Percentiles rank a stretch among this genome's conserved stretches.
Evolutionary conservation across 2,329 filamentous ascomycete species (phyloP).

Genomic region (Clonostachys byssicola): DNA sequence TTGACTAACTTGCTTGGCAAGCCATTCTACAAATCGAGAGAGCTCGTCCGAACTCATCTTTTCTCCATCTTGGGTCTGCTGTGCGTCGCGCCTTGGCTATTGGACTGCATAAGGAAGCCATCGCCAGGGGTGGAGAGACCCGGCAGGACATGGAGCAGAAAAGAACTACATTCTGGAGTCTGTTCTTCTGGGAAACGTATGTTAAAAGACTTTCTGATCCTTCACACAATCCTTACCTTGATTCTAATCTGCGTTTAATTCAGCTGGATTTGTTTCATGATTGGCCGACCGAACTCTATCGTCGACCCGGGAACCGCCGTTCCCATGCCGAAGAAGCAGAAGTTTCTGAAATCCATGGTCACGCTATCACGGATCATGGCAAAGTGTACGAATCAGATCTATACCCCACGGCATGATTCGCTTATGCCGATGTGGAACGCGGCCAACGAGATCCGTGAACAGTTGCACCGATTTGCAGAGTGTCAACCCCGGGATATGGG

Average conservation of each 20-base stretch:
- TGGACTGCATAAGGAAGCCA: conserved; percentile 35
- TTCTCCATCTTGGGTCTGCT: conserved; percentile 31
- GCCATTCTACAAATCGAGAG: conserved; percentile 36
- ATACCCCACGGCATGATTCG: conserved; percentile 30
- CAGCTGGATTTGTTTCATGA: conserved; percentile 37
- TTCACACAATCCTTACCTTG: not conserved
- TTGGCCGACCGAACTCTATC: conserved; percentile 33
- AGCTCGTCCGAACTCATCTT: conserved; percentile 34
- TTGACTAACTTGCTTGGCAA: conserved; percentile 12
- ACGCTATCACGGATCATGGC: conserved; percentile 30
- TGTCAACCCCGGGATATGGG: conserved; percentile 20
- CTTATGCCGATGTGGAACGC: conserved; percentile 22
- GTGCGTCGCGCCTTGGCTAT: conserved; percentile 34
- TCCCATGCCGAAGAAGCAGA: conserved; percentile 25
- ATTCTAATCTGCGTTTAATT: not conserved
- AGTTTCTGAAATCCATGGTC: conserved; percentile 25
- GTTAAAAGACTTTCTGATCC: conserved; percentile 2
- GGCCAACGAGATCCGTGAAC: conserved; percentile 19
- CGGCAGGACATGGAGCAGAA: conserved; percentile 27
- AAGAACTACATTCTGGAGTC: conserved; percentile 23
- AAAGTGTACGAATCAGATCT: conserved; percentile 33
- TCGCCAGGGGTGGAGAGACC: conserved; percentile 17
- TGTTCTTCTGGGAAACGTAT: conserved; percentile 37
- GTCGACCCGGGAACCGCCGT: conserved; percentile 27
- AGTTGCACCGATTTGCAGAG: conserved; percentile 19